These are phyloP conservation scores for Pichia sp. DNA, from an alignment of 1,139 yeast genomes.

Conservation along the genomic window DNA sequence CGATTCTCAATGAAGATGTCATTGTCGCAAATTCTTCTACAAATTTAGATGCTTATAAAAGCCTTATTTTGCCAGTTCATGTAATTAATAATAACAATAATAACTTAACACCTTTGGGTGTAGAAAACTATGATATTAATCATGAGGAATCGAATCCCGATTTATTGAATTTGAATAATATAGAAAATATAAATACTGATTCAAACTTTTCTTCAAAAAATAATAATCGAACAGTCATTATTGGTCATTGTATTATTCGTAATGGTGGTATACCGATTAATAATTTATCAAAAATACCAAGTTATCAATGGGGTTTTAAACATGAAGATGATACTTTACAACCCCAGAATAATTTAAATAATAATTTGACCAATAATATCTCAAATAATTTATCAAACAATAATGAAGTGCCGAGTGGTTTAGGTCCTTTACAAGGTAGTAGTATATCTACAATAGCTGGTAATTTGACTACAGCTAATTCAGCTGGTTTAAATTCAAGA, in stretches of 20 bases:
- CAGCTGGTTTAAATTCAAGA: slow-evolving; percentile 23
- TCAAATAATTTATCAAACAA: no score
- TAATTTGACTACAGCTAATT: slow-evolving; percentile 15
- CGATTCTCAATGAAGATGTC: slow-evolving; percentile 1
- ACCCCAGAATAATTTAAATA: slow-evolving; percentile 7
- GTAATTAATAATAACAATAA: no score
- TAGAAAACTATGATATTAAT: no score
- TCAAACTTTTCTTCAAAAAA: no score
- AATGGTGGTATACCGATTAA: slow-evolving; percentile 29
- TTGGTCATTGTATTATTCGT: slow-evolving; percentile 29
- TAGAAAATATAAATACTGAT: no score
- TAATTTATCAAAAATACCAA: slow-evolving; percentile 28
- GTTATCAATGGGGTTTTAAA: slow-evolving; percentile 29
- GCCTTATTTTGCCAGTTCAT: slow-evolving; percentile 10
- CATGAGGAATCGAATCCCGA: no score
- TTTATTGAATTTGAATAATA: no score
- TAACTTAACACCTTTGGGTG: no score
- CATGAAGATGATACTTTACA: slow-evolving; percentile 28
- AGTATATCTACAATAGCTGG: slow-evolving; percentile 25
- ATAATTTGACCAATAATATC: neutral
- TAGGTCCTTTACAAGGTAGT: slow-evolving; percentile 18
- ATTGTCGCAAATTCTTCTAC: slow-evolving; percentile 6
- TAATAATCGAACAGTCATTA: no score
- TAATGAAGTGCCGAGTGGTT: slow-evolving; percentile 20
- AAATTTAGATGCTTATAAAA: slow-evolving; percentile 6